Conservation (phyloP, 2,329 filamentous ascomycete species). For the Ilyonectria mors-panacis region DNA sequence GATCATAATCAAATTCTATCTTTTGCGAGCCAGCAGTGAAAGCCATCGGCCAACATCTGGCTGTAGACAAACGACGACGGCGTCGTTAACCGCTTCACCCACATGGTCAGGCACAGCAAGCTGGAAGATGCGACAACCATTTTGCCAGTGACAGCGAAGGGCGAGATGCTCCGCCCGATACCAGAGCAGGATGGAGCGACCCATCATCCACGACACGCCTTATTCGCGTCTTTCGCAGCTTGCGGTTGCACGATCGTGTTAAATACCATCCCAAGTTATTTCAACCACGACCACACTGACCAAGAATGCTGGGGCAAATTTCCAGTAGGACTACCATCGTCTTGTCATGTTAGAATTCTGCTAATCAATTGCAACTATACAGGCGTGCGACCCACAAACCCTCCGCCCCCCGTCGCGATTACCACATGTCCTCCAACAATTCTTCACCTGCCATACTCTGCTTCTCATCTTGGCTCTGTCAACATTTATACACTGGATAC, state of each 20-base stretch:
- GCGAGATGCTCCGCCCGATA: too few relatives aligned
- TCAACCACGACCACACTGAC: neutral
- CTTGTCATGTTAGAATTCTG: too few relatives aligned
- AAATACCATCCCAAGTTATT: neutral
- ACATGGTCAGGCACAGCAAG: neutral
- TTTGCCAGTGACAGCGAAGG: neutral
- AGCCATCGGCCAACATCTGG: neutral
- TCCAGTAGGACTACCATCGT: neutral
- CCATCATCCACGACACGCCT: too few relatives aligned
- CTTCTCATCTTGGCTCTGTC: neutral
- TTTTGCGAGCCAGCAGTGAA: too few relatives aligned
- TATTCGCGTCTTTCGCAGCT: neutral
- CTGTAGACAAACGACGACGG: neutral
- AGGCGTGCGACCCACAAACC: constrained; percentile 4
- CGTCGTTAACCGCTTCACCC: neutral
- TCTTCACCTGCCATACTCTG: neutral
- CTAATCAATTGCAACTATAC: neutral
- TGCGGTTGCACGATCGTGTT: neutral
- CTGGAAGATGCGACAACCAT: neutral
- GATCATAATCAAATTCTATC: too few relatives aligned
- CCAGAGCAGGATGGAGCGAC: neutral
- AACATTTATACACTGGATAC: neutral
- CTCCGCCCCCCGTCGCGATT: neutral
- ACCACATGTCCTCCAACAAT: neutral
- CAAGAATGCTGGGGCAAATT: neutral